Conservation (phyloP, 768 basidiomycete genomes). For the Agaricus subrufescens region DNA sequence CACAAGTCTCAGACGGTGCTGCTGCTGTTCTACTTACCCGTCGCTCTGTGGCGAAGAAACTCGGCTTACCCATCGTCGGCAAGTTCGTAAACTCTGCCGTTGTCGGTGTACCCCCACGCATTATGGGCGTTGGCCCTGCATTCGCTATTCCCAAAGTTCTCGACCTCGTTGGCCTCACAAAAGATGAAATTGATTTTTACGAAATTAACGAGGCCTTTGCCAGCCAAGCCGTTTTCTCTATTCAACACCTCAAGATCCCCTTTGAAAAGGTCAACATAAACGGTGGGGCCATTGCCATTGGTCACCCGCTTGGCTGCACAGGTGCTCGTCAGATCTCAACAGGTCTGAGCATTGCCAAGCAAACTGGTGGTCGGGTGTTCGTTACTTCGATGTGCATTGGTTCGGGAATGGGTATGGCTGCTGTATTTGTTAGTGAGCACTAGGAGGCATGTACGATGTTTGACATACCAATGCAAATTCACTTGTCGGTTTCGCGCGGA, state of each 20-base stretch:
- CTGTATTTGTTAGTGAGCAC: constrained; percentile 81
- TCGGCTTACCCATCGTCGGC: constrained; percentile 82
- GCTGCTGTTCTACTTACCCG: constrained; percentile 84
- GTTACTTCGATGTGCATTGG: constrained; percentile 92
- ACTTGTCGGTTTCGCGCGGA: too few relatives aligned
- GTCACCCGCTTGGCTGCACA: constrained; percentile 85
- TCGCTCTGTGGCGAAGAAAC: constrained; percentile 73
- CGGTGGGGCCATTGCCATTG: constrained; percentile 88
- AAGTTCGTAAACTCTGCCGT: constrained; percentile 71
- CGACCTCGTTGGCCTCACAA: constrained; percentile 56
- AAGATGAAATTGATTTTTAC: constrained; percentile 80
- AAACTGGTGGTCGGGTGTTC: constrained; percentile 71
- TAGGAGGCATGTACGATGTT: constrained; percentile 22
- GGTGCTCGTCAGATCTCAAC: constrained; percentile 88
- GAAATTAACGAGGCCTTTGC: constrained; percentile 95
- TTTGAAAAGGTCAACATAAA: constrained; percentile 79
- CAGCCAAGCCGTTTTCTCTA: constrained; percentile 69
- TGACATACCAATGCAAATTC: not conserved
- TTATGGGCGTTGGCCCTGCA: constrained; percentile 92
- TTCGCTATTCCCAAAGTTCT: constrained; percentile 80
- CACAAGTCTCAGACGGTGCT: constrained; percentile 90
- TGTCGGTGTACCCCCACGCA: constrained; percentile 79
- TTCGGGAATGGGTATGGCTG: constrained; percentile 89
- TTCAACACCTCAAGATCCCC: constrained; percentile 66
- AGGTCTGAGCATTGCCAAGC: constrained; percentile 75